A percentile compares a stretch with the other conserved stretches of the same genome.
These are phyloP conservation scores for Neopestalotiopsis sp. DNA, from an alignment of 2,329 filamentous ascomycete genomes.

Conservation along the genomic window DNA sequence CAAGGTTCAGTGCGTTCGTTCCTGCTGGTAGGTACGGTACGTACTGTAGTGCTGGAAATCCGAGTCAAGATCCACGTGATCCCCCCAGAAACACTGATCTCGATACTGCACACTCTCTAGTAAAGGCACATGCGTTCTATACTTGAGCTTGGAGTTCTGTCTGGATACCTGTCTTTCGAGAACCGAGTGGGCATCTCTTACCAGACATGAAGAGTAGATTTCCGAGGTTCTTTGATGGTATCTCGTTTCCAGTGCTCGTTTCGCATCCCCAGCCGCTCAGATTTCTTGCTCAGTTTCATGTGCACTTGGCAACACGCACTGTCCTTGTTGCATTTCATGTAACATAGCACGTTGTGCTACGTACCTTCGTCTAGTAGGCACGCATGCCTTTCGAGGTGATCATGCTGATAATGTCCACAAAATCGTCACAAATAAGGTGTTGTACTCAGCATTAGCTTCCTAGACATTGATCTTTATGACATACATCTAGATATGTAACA, in stretches of 20 bases:
- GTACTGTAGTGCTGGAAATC: too few relatives aligned
- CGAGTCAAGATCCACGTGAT: slow-evolving; percentile 1
- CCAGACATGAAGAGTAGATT: too few relatives aligned
- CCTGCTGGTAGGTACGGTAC: neutral
- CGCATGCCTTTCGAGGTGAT: neutral
- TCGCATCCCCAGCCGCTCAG: neutral
- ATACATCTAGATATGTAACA: neutral
- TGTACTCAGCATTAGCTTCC: too few relatives aligned
- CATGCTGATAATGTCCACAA: neutral
- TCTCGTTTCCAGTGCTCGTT: neutral
- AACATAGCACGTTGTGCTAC: neutral
- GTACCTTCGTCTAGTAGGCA: neutral
- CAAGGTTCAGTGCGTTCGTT: neutral
- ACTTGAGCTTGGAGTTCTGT: too few relatives aligned
- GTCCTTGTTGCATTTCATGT: neutral
- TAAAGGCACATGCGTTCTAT: neutral
- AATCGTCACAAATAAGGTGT: too few relatives aligned
- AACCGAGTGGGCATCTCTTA: too few relatives aligned
- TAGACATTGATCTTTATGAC: too few relatives aligned
- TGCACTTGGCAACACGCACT: neutral
- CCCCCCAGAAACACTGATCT: neutral
- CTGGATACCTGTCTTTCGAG: too few relatives aligned
- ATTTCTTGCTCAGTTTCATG: neutral
- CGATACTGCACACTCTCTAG: neutral
- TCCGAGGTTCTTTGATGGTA: too few relatives aligned